phyloP scores from a whole-genome alignment of 163 green algal species.

The Prototheca wickerhamii region DNA sequence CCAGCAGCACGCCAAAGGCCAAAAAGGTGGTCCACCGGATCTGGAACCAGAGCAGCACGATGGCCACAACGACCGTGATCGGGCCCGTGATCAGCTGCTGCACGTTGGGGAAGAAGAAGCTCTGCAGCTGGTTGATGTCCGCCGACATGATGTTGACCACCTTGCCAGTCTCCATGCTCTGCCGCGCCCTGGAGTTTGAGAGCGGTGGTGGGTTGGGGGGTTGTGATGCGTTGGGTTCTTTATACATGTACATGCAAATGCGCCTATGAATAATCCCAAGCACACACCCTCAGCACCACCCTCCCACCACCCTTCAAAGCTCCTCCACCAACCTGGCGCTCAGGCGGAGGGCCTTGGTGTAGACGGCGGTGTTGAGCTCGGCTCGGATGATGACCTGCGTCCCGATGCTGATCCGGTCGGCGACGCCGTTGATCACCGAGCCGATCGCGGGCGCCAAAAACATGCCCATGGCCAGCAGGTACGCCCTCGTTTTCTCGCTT shows the following conservation, averaged over 20 bases:
- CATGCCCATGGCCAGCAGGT: constrained; percentile 32
- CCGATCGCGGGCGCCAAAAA: constrained; percentile 38
- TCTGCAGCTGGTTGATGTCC: constrained; percentile 39
- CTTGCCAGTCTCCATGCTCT: constrained; percentile 34
- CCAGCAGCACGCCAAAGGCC: constrained; percentile 36
- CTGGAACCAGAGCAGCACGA: constrained; percentile 45
- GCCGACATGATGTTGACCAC: constrained; percentile 47
- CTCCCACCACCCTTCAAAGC: too few relatives aligned
- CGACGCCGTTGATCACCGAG: constrained; percentile 22
- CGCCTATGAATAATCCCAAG: too few relatives aligned
- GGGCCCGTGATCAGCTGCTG: constrained; percentile 36
- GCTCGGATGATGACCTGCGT: constrained; percentile 36
- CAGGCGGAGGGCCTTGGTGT: constrained; percentile 38
- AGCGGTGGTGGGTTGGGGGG: background rate
- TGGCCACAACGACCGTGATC: constrained; percentile 24
- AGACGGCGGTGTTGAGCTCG: constrained; percentile 40
- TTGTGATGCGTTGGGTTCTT: background rate
- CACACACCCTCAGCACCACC: too few relatives aligned
- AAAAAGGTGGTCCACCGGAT: constrained; percentile 49
- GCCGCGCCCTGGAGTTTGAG: constrained; percentile 14
- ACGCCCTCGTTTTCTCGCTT: constrained; percentile 17
- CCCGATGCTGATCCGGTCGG: constrained; percentile 31
- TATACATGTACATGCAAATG: too few relatives aligned
- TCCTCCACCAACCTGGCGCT: constrained; percentile 11
- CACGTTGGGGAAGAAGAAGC: constrained; percentile 43